Conservation (phyloP, 371 early-diverging fungal species). For the Zychaea mexicana region DNA sequence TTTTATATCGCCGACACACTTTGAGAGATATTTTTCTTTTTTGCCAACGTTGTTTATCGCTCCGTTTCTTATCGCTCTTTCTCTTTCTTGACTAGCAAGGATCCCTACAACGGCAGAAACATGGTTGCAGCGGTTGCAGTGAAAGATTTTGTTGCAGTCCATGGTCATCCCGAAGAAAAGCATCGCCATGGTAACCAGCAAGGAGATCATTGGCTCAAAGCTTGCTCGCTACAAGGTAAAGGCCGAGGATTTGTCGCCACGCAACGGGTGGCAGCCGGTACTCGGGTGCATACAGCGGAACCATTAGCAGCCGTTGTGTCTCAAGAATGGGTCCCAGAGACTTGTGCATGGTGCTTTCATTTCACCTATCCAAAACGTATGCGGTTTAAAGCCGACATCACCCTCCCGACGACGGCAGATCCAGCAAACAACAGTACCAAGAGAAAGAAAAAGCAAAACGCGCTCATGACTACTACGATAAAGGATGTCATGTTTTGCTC, state of each 20-base stretch:
- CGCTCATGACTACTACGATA: neutral
- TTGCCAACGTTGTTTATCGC: neutral
- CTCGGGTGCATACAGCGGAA: conserved; percentile 23
- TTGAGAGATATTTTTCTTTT: neutral
- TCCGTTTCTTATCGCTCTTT: neutral
- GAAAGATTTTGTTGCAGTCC: conserved; percentile 11
- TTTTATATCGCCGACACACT: neutral
- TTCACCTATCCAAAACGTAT: conserved; percentile 41
- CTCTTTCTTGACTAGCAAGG: neutral
- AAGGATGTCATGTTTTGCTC: conserved; percentile 37
- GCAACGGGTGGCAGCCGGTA: conserved; percentile 26
- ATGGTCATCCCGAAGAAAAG: conserved; percentile 8
- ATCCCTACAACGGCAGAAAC: neutral
- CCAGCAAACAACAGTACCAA: neutral
- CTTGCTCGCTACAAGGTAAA: conserved; percentile 28
- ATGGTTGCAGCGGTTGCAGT: neutral
- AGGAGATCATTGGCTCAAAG: conserved; percentile 2
- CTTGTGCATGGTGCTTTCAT: conserved; percentile 41
- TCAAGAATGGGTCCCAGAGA: conserved; percentile 46
- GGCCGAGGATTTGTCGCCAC: conserved; percentile 38
- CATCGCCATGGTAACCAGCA: neutral
- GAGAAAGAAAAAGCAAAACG: neutral
- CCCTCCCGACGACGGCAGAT: neutral
- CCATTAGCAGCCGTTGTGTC: conserved; percentile 38
- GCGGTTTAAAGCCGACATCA: conserved; percentile 19